Evolutionary conservation across 2,329 filamentous ascomycete genomes (phyloP).

Genomic region (Geosmithia flava): DNA sequence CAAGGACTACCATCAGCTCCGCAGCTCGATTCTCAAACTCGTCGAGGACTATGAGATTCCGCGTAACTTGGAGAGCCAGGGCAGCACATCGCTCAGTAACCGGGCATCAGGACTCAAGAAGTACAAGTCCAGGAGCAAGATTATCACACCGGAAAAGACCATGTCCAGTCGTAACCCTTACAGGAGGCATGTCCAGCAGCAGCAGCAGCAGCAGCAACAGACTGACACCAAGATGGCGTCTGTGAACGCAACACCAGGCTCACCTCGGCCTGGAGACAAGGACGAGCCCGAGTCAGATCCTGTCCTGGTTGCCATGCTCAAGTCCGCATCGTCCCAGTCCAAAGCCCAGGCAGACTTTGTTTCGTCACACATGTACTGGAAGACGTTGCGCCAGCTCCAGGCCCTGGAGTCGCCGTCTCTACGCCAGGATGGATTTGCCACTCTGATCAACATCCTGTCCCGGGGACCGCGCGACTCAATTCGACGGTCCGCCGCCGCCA

Average conservation of each 20-base stretch:
- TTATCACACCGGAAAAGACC: constrained; percentile 36
- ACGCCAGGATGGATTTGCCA: constrained; percentile 56
- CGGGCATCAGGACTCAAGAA: constrained; percentile 49
- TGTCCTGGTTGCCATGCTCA: constrained; percentile 59
- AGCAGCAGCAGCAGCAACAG: neutral
- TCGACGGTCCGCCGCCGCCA: constrained; percentile 55
- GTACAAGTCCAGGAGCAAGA: constrained; percentile 46
- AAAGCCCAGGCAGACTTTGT: constrained; percentile 73
- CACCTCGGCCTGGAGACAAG: neutral
- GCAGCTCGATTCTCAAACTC: constrained; percentile 68
- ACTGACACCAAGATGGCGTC: neutral
- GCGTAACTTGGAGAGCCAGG: constrained; percentile 47
- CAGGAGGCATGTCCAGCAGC: constrained; percentile 18
- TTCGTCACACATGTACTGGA: constrained; percentile 75
- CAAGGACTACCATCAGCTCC: constrained; percentile 69
- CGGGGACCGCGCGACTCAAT: constrained; percentile 59
- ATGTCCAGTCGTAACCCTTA: constrained; percentile 49
- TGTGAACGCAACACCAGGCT: neutral
- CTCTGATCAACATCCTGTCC: constrained; percentile 62
- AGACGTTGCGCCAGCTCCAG: constrained; percentile 63
- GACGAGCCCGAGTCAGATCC: constrained; percentile 22
- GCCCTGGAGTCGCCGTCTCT: constrained; percentile 47
- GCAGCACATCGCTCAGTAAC: constrained; percentile 57
- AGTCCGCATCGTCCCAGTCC: constrained; percentile 64
- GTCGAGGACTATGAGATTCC: constrained; percentile 76